phyloP scores from a whole-genome alignment of 257 asterid genomes.

The Datura wrightii region DNA sequence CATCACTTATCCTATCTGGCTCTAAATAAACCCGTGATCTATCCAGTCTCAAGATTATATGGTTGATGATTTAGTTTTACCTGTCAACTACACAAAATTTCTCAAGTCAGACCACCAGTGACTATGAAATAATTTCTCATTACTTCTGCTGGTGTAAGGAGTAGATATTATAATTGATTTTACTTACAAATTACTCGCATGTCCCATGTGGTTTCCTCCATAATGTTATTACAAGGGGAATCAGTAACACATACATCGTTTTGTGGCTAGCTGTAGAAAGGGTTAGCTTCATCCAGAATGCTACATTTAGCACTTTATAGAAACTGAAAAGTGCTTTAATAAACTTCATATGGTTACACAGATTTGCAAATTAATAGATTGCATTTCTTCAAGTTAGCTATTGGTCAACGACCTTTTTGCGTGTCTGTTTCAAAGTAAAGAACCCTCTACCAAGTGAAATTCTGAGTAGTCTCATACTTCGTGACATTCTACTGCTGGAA shows the following conservation, averaged over 20 bases:
- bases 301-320: neutral
- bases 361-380: neutral
- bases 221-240: neutral
- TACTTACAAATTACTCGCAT: neutral
- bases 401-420: neutral
- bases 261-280: constrained; percentile 21
- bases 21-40: neutral
- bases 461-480: neutral
- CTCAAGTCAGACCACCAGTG: neutral
- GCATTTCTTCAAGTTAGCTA: neutral
- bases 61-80: neutral
- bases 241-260: neutral
- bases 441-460: neutral
- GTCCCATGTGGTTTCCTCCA: neutral
- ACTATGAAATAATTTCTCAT: neutral
- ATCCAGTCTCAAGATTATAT: neutral
- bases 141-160: neutral
- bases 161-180: neutral
- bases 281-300: neutral
- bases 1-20: neutral
- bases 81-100: neutral
- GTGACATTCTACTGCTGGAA: neutral
- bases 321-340: neutral
- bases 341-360: neutral
- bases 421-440: neutral